Conservation (phyloP, 768 basidiomycete genomes). For the Suillus fuscotomentosus region DNA sequence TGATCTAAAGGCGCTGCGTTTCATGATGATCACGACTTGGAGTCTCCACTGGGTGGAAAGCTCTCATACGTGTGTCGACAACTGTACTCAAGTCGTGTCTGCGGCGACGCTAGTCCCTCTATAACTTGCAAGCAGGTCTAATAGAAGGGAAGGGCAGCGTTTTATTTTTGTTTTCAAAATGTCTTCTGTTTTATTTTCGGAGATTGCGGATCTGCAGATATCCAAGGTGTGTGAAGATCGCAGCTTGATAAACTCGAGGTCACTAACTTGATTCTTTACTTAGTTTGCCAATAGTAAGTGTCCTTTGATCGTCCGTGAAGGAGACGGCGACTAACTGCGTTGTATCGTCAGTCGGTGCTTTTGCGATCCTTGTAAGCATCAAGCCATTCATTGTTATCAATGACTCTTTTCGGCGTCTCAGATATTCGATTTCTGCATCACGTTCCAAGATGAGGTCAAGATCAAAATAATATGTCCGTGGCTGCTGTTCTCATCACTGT, state of each 20-base stretch:
- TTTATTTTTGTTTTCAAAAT: neutral
- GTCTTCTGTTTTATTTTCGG: constrained; percentile 2
- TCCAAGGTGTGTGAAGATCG: constrained; percentile 8
- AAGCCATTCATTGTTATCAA: neutral
- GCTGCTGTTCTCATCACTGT: neutral
- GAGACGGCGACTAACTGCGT: neutral
- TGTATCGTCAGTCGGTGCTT: constrained; percentile 13
- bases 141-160: neutral
- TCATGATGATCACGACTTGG: neutral
- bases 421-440: constrained; percentile 12
- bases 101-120: neutral
- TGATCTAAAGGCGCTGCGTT: neutral
- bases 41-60: neutral
- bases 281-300: constrained; percentile 17
- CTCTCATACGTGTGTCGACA: neutral
- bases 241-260: neutral
- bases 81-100: neutral
- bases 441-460: constrained; percentile 9
- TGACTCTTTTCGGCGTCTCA: neutral
- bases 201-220: constrained; percentile 14
- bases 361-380: constrained; percentile 16
- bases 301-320: neutral
- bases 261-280: neutral
- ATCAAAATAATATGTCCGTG: too few relatives aligned
- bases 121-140: neutral